Conservation (phyloP, 2,329 filamentous ascomycete species). For the Neopestalotiopsis sp. region DNA sequence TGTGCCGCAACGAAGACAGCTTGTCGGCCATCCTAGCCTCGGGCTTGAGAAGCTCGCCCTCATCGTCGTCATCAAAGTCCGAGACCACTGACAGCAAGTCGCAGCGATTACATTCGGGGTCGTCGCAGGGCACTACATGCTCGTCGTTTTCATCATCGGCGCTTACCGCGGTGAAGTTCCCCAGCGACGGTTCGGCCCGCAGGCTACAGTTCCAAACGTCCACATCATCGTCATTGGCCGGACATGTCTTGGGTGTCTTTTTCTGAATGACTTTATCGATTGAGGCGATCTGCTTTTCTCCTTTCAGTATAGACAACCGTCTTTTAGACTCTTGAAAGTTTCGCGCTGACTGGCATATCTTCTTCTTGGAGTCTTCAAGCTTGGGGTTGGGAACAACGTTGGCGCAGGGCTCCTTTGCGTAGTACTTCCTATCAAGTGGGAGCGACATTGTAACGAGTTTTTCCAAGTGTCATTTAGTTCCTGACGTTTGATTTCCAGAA, state of each 20-base stretch:
- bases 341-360: neutral
- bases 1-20: neutral
- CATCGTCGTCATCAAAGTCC: slow-evolving; percentile 1
- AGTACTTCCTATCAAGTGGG: slow-evolving; percentile 1
- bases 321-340: neutral
- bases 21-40: neutral
- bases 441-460: neutral
- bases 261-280: neutral
- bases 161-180: slow-evolving; percentile 1
- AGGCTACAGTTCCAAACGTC: neutral
- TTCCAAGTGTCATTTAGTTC: too few relatives aligned
- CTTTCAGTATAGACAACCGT: neutral
- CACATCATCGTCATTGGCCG: neutral
- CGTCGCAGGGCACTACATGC: neutral
- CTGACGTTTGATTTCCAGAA: too few relatives aligned
- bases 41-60: neutral
- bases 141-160: neutral
- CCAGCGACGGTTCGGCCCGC: neutral
- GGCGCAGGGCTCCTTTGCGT: neutral
- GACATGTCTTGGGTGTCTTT: neutral
- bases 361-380: neutral
- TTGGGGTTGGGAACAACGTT: neutral
- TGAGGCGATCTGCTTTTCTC: neutral
- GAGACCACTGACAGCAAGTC: slow-evolving; percentile 1
- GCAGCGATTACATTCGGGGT: neutral